Evolutionary conservation across 2,329 filamentous ascomycete species (phyloP), one percentile per base, ranked within the genome.

Genomic region (Fusarium fracticaudum): DNA sequence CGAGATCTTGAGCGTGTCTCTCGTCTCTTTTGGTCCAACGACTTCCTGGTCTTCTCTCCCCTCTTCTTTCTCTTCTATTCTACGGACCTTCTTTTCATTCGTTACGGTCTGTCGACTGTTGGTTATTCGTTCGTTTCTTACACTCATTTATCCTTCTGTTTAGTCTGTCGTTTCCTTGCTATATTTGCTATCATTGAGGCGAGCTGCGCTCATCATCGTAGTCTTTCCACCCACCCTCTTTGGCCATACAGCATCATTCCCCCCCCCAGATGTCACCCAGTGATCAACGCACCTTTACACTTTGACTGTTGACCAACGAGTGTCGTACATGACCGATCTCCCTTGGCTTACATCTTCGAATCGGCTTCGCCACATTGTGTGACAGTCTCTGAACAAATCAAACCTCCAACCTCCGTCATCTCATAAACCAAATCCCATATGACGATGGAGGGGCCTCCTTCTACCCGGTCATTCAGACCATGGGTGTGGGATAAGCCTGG

Each of bases 381-480:
- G 35, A 75, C 63, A 45, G 33, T 48, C 44, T 63, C 37, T 67
- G 43, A 53, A 58, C 41, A 74, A 60, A 53, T 43, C 55, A 62
- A 35, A 61, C 53, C 53, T 60, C 60, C 60, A 51, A 48, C 31
- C 48, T 60, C 43, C 55, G 54, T 51, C 45, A 62, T 71, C 40
- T 50, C 55, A 71, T 68, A 67, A 67, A 29, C 33, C 43, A 60
- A 55, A 37, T 55, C 41, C 45, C 62, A 48, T 64, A 47, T 50
- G 33, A 48, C 63, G 54, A 78, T 78, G 76, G 76, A 78, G 59
- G 76, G 76, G 18, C 66, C 76, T 50, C 76, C 73, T 51, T 77
- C 76, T 61, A 58, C 76, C 44, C 75, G 76, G 48, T 75, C 69
- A 26, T 71, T 74, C 57, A 64, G 67, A 59, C 63, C 69, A 60